Conservation (phyloP, 805 yeast species). For the Wickerhamomyces canadensis region DNA sequence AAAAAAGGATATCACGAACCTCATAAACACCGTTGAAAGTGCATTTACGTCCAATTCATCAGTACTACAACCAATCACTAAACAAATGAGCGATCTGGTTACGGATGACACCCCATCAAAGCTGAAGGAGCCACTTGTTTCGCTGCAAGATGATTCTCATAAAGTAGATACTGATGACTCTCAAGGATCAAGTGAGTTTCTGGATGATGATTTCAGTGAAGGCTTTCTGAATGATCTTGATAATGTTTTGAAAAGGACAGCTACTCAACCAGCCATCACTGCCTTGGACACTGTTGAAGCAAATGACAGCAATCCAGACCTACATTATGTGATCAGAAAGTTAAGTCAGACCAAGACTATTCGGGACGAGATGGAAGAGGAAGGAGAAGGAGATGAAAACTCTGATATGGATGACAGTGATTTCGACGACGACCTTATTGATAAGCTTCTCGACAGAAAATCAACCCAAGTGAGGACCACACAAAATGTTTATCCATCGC, state of each 20-base stretch:
- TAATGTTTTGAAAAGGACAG: slow-evolving; percentile 3
- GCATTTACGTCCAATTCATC: slow-evolving; percentile 4
- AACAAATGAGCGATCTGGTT: neutral
- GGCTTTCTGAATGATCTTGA: slow-evolving; percentile 19
- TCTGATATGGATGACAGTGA: slow-evolving; percentile 11
- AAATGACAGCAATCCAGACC: neutral
- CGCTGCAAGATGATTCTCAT: neutral
- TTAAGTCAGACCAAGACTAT: slow-evolving; percentile 4
- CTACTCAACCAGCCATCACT: neutral
- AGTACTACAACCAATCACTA: neutral
- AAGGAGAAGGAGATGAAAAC: slow-evolving; percentile 7
- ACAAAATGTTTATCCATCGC: neutral
- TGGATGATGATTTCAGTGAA: slow-evolving; percentile 23
- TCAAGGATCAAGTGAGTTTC: slow-evolving; percentile 18
- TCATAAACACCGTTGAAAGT: slow-evolving; percentile 12
- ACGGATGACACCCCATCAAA: slow-evolving; percentile 14
- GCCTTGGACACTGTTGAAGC: neutral
- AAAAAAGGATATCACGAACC: slow-evolving; percentile 14
- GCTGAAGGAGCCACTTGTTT: neutral
- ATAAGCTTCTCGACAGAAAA: slow-evolving; percentile 12
- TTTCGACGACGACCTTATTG: slow-evolving; percentile 17
- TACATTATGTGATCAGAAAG: slow-evolving; percentile 1
- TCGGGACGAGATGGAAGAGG: no score
- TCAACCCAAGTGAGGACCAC: no score
- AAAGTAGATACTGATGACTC: neutral